Evolutionary conservation across 2,329 filamentous ascomycete genomes (phyloP), one percentile per base, ranked within the genome.

Genomic region (Alternaria hordeiaustralica): DNA sequence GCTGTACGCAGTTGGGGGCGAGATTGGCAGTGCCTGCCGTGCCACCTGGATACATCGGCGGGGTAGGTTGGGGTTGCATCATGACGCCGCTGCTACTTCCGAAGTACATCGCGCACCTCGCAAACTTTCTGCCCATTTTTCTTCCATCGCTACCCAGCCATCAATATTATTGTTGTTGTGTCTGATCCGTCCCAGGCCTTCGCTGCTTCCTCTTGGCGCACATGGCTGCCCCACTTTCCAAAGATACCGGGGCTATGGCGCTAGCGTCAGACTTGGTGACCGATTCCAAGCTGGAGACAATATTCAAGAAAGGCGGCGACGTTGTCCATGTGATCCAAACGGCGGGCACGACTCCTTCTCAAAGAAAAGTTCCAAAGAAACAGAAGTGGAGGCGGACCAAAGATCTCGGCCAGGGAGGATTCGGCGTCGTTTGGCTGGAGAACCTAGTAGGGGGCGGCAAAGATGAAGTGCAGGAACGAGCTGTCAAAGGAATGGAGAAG

Each of bases 201-300:
- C 36, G 36, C 36, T 41, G 0, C 36, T 11, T 41, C 36, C 36
- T 9, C 36, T 41, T 41, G 26, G 8, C 25, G 25, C 25, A 26
- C 8, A 26, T 9, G 33, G 2, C 36, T 41, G n/a, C 15, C 36
- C n/a, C 36, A 41, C 36, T 41, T 36, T n/a, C 33, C 33, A n/a
- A 0, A 1, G 0, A n/a, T 4, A n/a, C 2, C 33, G 33, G 15
- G 5, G 33, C 8, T 36, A 36, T n/a, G 8, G 33, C 1, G 33
- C 0, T 10, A 9, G 15, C 2, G 33, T 1, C 33, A 2, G 33
- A 36, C 1, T 36, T 36, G 10, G 33, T 36, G 33, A 1, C 4
- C 15, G 33, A 36, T 5, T 5, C 33, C 4, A 36, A 36, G 2
- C 33, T 36, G 33, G 33, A 36, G 7, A 36, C 33, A 1, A 5